Percentiles rank a stretch among this genome's conserved stretches.
Evolutionary conservation across 1,139 yeast genomes (phyloP).

Genomic region (Geotrichum cucujoidarum): DNA sequence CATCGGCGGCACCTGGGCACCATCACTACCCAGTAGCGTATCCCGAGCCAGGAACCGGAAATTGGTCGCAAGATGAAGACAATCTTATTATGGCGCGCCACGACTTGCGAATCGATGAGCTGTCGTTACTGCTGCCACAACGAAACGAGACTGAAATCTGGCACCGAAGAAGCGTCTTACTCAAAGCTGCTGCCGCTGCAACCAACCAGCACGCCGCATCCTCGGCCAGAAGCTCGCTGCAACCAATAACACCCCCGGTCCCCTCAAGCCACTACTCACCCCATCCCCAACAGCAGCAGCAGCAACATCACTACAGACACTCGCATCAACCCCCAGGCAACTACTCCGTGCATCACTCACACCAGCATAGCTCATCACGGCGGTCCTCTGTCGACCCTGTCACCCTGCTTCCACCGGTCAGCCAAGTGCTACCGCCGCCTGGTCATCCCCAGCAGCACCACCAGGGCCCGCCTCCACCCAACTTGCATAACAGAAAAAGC

Average conservation of each 20-base stretch:
- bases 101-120: slow-evolving; percentile 66
- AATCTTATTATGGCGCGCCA: slow-evolving; percentile 56
- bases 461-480: background rate
- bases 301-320: background rate
- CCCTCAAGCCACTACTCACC: background rate
- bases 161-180: slow-evolving; percentile 13
- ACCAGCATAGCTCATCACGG: background rate
- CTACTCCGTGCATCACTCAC: slow-evolving; percentile 2
- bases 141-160: slow-evolving; percentile 34
- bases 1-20: slow-evolving; percentile 8
- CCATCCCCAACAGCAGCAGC: slow-evolving; percentile 7
- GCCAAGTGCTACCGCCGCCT: slow-evolving; percentile 20
- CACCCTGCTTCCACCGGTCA: slow-evolving; percentile 6
- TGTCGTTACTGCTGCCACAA: slow-evolving; percentile 65
- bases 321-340: slow-evolving; percentile 2
- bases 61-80: slow-evolving; percentile 63
- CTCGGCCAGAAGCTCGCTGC: too few relatives aligned
- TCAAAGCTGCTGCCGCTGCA: background rate
- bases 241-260: too few relatives aligned
- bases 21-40: slow-evolving; percentile 7
- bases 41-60: slow-evolving; percentile 14
- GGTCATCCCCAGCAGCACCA: background rate
- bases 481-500: slow-evolving; percentile 6
- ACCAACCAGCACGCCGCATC: too few relatives aligned
- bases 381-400: slow-evolving; percentile 6